Evolutionary conservation across 1,284 basidiomycete genomes (phyloP), one percentile per base, ranked within the genome.

Genomic region (Papiliotrema laurentii): DNA sequence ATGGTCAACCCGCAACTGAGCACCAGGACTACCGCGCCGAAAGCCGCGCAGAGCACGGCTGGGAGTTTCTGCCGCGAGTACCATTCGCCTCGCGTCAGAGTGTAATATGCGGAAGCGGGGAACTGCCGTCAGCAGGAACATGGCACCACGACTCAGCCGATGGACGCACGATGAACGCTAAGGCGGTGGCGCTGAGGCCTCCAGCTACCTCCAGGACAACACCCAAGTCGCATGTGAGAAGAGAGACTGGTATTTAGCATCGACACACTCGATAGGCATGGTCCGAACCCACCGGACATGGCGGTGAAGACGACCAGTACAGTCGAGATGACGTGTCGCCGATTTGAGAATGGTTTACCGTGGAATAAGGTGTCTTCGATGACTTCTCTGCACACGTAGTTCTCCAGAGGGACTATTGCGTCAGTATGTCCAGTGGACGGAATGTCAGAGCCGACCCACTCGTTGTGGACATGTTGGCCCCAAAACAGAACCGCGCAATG

Each of bases 381-480:
- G 37, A 96, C 90, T 83, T 90, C 68, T 21, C 53, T 50, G 51
- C 63, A 66, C 16, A 61, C 61, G 39, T 58, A 60, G 42, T 68
- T 62, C 38, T 68, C 63, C 6, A 65, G 51, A 18, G 70, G 70
- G 49, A 72, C 68, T 73, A 21, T 18, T n/a, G n/a, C n/a, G n/a
- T n/a, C n/a, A n/a, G n/a, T n/a, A n/a, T n/a, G n/a, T n/a, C n/a
- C n/a, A n/a, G n/a, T n/a, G n/a, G n/a, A n/a, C n/a, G n/a, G n/a
- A n/a, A n/a, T n/a, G n/a, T n/a, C n/a, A n/a, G n/a, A n/a, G n/a
- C 2, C 11, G 7, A 47, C 58, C 43, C 36, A 63, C 61, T 67
- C 0, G 94, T 98, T 1, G 93, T 96, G 63, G 96, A 94, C 94
- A 98, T 98, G 74, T 98, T 98, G 53, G 94, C 74, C 4, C 94